These are phyloP conservation scores for Podaxis sp. DNA, from an alignment of 768 basidiomycete genomes.

Conservation along the genomic window DNA sequence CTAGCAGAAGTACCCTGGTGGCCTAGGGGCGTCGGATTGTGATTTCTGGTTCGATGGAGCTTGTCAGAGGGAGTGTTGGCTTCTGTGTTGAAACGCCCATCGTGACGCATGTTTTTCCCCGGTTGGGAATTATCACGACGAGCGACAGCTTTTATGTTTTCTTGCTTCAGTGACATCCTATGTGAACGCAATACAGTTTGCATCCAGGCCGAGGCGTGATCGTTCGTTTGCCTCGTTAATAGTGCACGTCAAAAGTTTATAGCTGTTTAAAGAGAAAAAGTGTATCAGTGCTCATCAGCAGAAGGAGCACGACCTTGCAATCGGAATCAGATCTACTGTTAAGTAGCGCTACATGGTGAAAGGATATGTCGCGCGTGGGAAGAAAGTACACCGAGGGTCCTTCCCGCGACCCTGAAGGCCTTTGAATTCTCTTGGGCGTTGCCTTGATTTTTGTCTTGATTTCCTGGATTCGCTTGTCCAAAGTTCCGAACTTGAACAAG, in stretches of 20 bases:
- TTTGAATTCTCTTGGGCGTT: too few relatives aligned
- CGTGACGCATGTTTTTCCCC: too few relatives aligned
- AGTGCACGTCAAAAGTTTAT: too few relatives aligned
- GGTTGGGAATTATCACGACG: too few relatives aligned
- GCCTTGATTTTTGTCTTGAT: neutral
- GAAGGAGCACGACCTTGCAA: too few relatives aligned
- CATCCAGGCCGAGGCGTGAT: too few relatives aligned
- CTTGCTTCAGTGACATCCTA: too few relatives aligned
- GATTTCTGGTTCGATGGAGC: neutral
- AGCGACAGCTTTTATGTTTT: too few relatives aligned
- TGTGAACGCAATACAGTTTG: too few relatives aligned
- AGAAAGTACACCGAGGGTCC: neutral
- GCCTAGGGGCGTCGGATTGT: neutral
- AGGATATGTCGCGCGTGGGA: constrained; percentile 6
- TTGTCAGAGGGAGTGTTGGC: neutral
- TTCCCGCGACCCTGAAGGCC: too few relatives aligned
- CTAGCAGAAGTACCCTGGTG: neutral
- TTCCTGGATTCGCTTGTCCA: neutral
- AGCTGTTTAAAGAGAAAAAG: neutral
- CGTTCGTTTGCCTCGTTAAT: too few relatives aligned
- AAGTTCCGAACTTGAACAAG: too few relatives aligned
- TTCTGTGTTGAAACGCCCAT: neutral
- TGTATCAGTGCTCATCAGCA: neutral
- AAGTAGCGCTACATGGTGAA: neutral
- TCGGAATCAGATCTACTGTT: neutral